These are phyloP conservation scores for Viola pubescens DNA, from an alignment of 441 rosid species.

Conservation along the genomic window DNA sequence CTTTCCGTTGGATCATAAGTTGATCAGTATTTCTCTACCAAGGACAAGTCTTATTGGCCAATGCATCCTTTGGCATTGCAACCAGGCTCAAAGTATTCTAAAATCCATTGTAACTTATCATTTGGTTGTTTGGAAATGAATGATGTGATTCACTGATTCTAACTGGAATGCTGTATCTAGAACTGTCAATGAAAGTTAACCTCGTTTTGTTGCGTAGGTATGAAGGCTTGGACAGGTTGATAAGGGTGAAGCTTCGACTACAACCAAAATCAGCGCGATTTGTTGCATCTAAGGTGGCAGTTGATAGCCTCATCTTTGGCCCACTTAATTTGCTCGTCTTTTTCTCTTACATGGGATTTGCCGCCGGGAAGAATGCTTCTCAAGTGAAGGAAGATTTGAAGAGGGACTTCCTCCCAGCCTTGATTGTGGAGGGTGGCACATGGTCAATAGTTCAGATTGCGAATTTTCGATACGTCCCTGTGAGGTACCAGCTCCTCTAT, in stretches of 20 bases:
- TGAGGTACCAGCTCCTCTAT: constrained; percentile 89
- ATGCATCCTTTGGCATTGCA: background rate
- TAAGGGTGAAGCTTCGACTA: constrained; percentile 53
- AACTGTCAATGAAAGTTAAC: background rate
- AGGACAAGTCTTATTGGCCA: background rate
- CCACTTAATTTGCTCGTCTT: constrained; percentile 77
- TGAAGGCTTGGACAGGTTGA: constrained; percentile 73
- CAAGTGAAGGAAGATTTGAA: constrained; percentile 83
- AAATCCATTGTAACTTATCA: background rate
- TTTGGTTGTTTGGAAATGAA: background rate
- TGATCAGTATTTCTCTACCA: background rate
- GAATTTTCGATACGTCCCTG: constrained; percentile 78
- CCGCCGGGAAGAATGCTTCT: constrained; percentile 54
- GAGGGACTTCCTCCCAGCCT: constrained; percentile 92
- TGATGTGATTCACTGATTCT: background rate
- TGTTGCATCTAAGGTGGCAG: constrained; percentile 79
- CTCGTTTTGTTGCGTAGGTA: constrained; percentile 39
- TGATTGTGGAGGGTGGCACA: constrained; percentile 76
- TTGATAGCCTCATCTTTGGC: constrained; percentile 82
- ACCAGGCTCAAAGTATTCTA: background rate
- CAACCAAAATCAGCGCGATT: constrained; percentile 62
- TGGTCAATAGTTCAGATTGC: constrained; percentile 91
- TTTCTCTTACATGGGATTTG: constrained; percentile 90
- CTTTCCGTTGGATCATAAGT: constrained; percentile 11
- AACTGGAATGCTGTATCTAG: constrained; percentile 3